These are phyloP conservation scores for Drechmeria coniospora DNA, from an alignment of 2,329 filamentous ascomycete species.

Conservation along the genomic window DNA sequence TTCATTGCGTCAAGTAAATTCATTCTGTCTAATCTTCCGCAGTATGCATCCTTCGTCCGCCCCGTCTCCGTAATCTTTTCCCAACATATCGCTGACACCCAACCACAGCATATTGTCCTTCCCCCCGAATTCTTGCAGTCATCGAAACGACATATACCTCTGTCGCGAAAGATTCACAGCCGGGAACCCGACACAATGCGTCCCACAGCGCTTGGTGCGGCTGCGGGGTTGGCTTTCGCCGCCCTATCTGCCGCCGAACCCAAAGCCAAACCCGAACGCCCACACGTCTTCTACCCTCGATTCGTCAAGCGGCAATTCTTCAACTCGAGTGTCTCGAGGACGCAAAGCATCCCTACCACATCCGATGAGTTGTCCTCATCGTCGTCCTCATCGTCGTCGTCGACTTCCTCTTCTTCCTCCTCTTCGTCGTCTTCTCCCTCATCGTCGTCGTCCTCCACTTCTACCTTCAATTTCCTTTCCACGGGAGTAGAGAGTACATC, in stretches of 20 bases:
- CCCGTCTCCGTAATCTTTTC: too few relatives aligned
- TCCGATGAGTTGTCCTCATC: too few relatives aligned
- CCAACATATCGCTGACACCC: too few relatives aligned
- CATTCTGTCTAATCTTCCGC: conserved; percentile 36
- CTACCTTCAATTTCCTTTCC: too few relatives aligned
- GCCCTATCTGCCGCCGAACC: conserved; percentile 30
- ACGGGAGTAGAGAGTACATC: too few relatives aligned
- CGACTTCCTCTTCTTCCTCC: too few relatives aligned
- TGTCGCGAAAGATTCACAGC: background rate
- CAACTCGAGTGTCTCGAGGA: conserved; percentile 25
- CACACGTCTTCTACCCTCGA: conserved; percentile 42
- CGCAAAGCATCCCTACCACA: too few relatives aligned
- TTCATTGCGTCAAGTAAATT: conserved; percentile 45
- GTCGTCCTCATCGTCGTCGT: too few relatives aligned
- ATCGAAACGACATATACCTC: conserved; percentile 3
- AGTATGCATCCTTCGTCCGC: too few relatives aligned
- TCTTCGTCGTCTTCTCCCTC: too few relatives aligned
- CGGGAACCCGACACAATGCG: conserved; percentile 28
- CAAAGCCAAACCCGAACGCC: conserved; percentile 25
- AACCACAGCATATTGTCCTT: conserved; percentile 3
- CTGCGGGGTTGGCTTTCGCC: conserved; percentile 26
- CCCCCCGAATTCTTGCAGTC: too few relatives aligned
- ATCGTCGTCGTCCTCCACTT: too few relatives aligned
- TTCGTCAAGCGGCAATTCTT: conserved; percentile 35
- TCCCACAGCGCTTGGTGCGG: conserved; percentile 27